Percentiles rank a stretch among this genome's conserved stretches.
These are phyloP conservation scores for Filosporella fistucella DNA, from an alignment of 495 filamentous ascomycete genomes.

Conservation along the genomic window DNA sequence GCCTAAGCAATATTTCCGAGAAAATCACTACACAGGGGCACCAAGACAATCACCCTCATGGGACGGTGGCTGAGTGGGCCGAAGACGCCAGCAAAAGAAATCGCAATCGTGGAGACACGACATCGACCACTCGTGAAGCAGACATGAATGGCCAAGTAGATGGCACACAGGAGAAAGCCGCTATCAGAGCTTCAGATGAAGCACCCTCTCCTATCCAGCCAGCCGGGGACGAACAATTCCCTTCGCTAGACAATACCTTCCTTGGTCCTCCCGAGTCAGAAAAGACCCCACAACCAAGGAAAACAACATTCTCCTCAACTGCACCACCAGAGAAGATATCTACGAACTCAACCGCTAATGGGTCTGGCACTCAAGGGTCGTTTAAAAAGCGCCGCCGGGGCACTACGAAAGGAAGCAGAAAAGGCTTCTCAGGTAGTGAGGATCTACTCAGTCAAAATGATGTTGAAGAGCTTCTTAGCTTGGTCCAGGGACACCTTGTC, in stretches of 20 bases:
- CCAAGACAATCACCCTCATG: slow-evolving; percentile 23
- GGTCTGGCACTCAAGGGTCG: slow-evolving; percentile 15
- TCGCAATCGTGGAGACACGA: slow-evolving; percentile 10
- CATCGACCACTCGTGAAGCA: slow-evolving; percentile 16
- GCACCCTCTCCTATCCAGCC: slow-evolving; percentile 17
- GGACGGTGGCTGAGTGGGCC: slow-evolving; percentile 38
- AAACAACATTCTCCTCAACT: slow-evolving; percentile 21
- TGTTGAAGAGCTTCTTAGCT: slow-evolving; percentile 73
- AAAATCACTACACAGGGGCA: slow-evolving; percentile 24
- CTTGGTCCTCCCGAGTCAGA: slow-evolving; percentile 11
- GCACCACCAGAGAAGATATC: slow-evolving; percentile 7
- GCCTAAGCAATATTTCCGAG: slow-evolving; percentile 24
- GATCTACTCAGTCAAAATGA: slow-evolving; percentile 68
- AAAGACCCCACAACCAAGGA: slow-evolving; percentile 11
- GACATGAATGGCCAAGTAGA: slow-evolving; percentile 12
- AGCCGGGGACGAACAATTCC: slow-evolving; percentile 21
- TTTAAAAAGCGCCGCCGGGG: slow-evolving; percentile 53
- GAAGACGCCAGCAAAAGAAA: slow-evolving; percentile 15
- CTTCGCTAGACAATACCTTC: slow-evolving; percentile 15
- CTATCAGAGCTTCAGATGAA: slow-evolving; percentile 11
- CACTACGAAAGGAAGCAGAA: slow-evolving; percentile 70
- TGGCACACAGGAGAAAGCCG: slow-evolving; percentile 35
- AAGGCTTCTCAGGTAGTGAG: slow-evolving; percentile 65
- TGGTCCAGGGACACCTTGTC: slow-evolving; percentile 86
- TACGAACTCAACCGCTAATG: slow-evolving; percentile 5